Evolutionary conservation across 805 yeast species (phyloP), one percentile per base, ranked within the genome.

Genomic region (Tanozyma kutaoensis): DNA sequence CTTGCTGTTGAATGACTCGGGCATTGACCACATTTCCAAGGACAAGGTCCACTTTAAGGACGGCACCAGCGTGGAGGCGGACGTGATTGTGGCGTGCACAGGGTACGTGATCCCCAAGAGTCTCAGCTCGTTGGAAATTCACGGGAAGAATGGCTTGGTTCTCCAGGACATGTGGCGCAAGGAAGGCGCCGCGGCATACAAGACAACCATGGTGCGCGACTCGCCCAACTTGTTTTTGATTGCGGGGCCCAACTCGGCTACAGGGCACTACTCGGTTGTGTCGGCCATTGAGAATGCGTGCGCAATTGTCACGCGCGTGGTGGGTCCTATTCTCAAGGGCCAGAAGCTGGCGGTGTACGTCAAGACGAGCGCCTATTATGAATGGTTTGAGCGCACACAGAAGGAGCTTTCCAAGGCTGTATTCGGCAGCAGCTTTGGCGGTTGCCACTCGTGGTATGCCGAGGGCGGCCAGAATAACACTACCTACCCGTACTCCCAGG

Each of bases 221-320:
- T 39, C 44, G 22, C 65, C 65, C 14, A 58, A 58, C 27, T 28
- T 48, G 9, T 52, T 56, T 29, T 14, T 48, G 12, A 39, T 57
- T 30, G 58, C 45, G 2, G 65, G 65, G 5, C 63, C 65, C 18
- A 58, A 58, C 31, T 44, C 59, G 2, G 59, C 59, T 22, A 53
- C 63, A 10, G 65, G 65, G 9, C 63, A 58, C 31, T 47, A 58
- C 0, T 56, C 62, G 5, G 62, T 55, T 26, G 55, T 58, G 5
- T 36, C 49, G 30, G 58, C 60, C n/a, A 45, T 52, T 31, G 62
- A 58, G 35, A 55, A 52, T 34, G 48, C 45, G 3, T 39, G 49
- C 25, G 32, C 34, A 3, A 51, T 40, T 25, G 39, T 46, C 23
- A 26, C 31, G 4, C 40, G 39, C 15, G 40, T 53, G 12, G 41